Evolutionary conservation across 2,329 filamentous ascomycete species (phyloP).

Genomic region (Xylaria sp.): DNA sequence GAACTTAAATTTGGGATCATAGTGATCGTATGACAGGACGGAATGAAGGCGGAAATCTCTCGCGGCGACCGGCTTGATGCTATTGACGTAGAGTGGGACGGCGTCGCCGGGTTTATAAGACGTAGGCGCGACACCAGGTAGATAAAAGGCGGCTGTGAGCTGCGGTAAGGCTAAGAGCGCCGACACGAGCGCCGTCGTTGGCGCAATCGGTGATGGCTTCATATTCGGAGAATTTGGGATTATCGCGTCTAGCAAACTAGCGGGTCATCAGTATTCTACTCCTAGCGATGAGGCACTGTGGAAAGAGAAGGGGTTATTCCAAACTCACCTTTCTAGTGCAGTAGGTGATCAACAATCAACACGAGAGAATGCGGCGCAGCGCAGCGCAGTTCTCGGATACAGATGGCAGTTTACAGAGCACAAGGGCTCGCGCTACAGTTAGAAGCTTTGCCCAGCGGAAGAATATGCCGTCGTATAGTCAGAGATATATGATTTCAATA

Average conservation of each 20-base stretch:
- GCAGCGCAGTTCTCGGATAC: not conserved
- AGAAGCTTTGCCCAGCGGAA: slow-evolving; percentile 11
- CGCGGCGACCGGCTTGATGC: slow-evolving; percentile 85
- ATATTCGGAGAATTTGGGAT: slow-evolving; percentile 48
- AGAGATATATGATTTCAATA: not conserved
- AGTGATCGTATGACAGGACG: slow-evolving; percentile 97
- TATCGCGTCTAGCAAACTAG: slow-evolving; percentile 7
- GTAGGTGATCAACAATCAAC: not conserved
- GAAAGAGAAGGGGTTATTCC: not conserved
- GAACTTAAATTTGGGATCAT: slow-evolving; percentile 87
- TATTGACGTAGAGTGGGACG: slow-evolving; percentile 92
- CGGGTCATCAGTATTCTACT: slow-evolving; percentile 5
- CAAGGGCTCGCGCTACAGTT: slow-evolving; percentile 37
- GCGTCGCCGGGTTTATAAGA: slow-evolving; percentile 83
- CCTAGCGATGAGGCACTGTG: not conserved
- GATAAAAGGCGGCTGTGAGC: slow-evolving; percentile 82
- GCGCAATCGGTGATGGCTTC: slow-evolving; percentile 58
- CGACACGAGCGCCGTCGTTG: slow-evolving; percentile 60
- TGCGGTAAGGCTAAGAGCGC: slow-evolving; percentile 63
- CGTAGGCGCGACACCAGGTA: slow-evolving; percentile 93
- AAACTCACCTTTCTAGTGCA: slow-evolving; percentile 13
- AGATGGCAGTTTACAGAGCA: slow-evolving; percentile 35
- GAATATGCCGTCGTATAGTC: not conserved
- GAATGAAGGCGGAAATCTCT: slow-evolving; percentile 85
- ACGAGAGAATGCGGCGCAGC: not conserved